Conservation (phyloP, 192 early-diverging fungal genomes). For the Entomortierella beljakovae region DNA sequence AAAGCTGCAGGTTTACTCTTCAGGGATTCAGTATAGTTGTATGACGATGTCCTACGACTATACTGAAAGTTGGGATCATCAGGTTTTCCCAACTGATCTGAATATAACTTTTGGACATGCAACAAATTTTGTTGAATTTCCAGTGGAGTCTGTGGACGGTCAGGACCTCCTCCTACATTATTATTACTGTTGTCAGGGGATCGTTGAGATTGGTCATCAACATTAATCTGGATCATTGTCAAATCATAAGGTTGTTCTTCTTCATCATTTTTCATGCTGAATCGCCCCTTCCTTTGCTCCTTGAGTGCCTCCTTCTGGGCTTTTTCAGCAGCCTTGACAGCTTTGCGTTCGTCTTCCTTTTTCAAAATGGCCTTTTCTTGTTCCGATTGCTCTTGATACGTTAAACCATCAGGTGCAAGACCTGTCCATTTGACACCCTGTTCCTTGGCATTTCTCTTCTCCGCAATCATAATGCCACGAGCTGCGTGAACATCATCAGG, state of each 20-base stretch:
- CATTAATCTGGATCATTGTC: slow-evolving; percentile 48
- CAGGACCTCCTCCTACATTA: background rate
- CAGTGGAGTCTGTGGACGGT: slow-evolving; percentile 14
- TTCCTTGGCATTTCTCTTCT: slow-evolving; percentile 32
- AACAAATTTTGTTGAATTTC: slow-evolving; percentile 39
- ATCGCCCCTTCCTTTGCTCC: background rate
- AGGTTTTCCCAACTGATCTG: slow-evolving; percentile 2
- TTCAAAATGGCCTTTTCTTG: slow-evolving; percentile 48
- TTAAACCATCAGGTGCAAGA: slow-evolving; percentile 36
- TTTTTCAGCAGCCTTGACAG: slow-evolving; percentile 26
- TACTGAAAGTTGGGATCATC: slow-evolving; percentile 26
- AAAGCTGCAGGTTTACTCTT: slow-evolving; percentile 20
- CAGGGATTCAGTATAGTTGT: slow-evolving; percentile 20
- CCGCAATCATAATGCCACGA: slow-evolving; percentile 61
- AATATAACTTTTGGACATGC: slow-evolving; percentile 9
- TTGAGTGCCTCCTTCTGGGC: slow-evolving; percentile 22
- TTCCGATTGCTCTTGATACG: slow-evolving; percentile 31
- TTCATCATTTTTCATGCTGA: background rate
- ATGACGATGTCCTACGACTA: slow-evolving; percentile 30
- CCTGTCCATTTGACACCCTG: slow-evolving; percentile 37
- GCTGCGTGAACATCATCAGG: slow-evolving; percentile 77
- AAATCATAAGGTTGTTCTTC: slow-evolving; percentile 40
- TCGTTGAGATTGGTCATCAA: slow-evolving; percentile 15
- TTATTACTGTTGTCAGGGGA: background rate
- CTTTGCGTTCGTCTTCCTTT: slow-evolving; percentile 28